Evolutionary conservation across 2,329 filamentous ascomycete species (phyloP).

Genomic region (Albophoma yamanashiensis): DNA sequence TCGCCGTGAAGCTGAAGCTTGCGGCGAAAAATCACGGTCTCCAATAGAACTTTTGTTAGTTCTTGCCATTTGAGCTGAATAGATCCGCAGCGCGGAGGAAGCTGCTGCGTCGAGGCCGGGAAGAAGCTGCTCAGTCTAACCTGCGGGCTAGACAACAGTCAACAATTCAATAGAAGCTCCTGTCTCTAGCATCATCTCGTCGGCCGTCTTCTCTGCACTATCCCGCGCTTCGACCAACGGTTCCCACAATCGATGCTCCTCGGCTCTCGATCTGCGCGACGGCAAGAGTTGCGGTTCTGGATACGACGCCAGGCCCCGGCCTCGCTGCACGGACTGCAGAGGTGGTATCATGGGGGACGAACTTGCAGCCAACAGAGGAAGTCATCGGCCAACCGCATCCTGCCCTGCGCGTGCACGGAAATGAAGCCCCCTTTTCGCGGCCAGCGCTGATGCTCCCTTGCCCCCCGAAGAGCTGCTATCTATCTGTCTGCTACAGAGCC

Average conservation of each 20-base stretch:
- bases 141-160: too few species aligned
- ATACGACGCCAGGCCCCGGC: background rate
- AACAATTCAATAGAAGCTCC: too few species aligned
- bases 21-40: too few species aligned
- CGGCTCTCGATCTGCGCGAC: background rate
- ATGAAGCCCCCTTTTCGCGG: background rate
- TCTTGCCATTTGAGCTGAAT: background rate
- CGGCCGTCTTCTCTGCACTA: background rate
- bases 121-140: too few species aligned
- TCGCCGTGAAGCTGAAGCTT: background rate
- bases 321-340: background rate
- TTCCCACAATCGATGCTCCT: background rate
- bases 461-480: background rate
- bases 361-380: background rate
- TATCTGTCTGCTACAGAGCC: background rate
- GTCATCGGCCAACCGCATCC: background rate
- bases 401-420: background rate
- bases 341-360: background rate
- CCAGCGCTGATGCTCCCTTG: background rate
- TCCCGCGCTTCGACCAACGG: background rate
- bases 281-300: background rate
- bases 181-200: background rate
- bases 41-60: background rate
- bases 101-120: background rate
- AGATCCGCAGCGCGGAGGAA: background rate